phyloP scores from a whole-genome alignment of 352 stramenopile species.

The Globisporangium megalacanthum region DNA sequence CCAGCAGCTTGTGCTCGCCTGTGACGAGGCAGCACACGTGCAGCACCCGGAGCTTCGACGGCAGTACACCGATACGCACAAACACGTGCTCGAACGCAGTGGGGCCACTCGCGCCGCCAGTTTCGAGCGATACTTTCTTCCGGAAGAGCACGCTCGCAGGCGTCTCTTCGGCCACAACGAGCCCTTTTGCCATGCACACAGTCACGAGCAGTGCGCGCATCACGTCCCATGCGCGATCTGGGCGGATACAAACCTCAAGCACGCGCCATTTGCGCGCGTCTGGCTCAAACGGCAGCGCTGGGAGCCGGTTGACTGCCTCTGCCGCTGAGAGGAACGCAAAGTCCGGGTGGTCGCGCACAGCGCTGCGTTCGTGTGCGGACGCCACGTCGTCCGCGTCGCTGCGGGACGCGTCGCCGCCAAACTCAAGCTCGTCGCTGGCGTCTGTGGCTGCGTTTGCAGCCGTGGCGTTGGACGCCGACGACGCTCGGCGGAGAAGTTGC shows the following conservation, averaged over 20 bases:
- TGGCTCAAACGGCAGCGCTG: constrained; percentile 39
- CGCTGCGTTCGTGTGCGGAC: constrained; percentile 47
- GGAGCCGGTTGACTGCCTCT: neutral
- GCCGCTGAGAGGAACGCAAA: constrained; percentile 44
- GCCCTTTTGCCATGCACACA: constrained; percentile 69
- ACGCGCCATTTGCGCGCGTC: constrained; percentile 65
- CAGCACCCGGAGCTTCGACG: constrained; percentile 71
- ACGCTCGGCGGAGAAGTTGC: neutral
- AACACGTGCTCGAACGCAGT: constrained; percentile 74
- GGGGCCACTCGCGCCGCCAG: constrained; percentile 44
- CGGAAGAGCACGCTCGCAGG: constrained; percentile 61
- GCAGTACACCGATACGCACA: constrained; percentile 61
- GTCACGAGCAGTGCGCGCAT: constrained; percentile 79
- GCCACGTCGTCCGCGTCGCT: constrained; percentile 66
- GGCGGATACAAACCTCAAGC: constrained; percentile 61
- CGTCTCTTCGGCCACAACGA: constrained; percentile 54
- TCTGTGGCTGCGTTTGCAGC: neutral
- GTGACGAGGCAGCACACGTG: constrained; percentile 62
- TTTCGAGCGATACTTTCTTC: constrained; percentile 56
- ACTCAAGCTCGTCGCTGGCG: constrained; percentile 1
- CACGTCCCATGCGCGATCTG: constrained; percentile 63
- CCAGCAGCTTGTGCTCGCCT: constrained; percentile 61
- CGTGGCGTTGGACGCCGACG: neutral
- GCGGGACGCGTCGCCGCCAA: constrained; percentile 33
- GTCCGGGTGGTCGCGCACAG: constrained; percentile 64